Conservation (phyloP, 2,329 filamentous ascomycete genomes). For the Fusarium palustre region DNA sequence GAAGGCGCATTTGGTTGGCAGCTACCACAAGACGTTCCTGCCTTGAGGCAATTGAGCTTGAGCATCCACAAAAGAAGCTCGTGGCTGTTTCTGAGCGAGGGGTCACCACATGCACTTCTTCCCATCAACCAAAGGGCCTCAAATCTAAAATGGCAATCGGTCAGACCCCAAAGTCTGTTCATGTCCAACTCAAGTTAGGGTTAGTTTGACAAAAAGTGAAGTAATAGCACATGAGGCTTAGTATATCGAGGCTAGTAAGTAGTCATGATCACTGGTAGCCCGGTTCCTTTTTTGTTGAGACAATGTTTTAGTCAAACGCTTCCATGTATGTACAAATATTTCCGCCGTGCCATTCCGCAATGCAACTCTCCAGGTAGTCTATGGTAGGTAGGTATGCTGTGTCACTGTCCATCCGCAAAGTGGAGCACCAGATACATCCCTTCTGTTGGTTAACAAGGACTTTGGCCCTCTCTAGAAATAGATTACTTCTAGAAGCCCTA, state of each 20-base stretch:
- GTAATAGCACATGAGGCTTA: not conserved
- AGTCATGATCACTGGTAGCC: not conserved
- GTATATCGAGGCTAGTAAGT: not conserved
- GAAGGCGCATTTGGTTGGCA: slow-evolving; percentile 10
- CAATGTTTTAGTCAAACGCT: not conserved
- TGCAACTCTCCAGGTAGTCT: not conserved
- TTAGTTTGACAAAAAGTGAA: not conserved
- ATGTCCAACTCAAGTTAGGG: not conserved
- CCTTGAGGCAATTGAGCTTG: not conserved
- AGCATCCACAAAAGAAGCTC: not conserved
- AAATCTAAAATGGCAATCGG: slow-evolving; percentile 25
- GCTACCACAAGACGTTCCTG: not conserved
- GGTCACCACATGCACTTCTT: not conserved
- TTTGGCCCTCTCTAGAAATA: slow-evolving; percentile 6
- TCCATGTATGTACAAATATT: slow-evolving; percentile 6
- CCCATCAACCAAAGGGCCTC: slow-evolving; percentile 16
- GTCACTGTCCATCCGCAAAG: not conserved
- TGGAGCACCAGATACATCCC: not conserved
- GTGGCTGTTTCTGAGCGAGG: slow-evolving; percentile 1
- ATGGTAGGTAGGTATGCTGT: not conserved
- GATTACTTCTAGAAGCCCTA: slow-evolving; percentile 27
- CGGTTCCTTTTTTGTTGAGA: not conserved
- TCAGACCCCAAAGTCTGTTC: slow-evolving; percentile 14
- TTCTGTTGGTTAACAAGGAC: too few relatives aligned
- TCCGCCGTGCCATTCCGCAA: slow-evolving; percentile 8